Evolutionary conservation across 306 rosid species (phyloP).

Genomic region (Pyrus communis): DNA sequence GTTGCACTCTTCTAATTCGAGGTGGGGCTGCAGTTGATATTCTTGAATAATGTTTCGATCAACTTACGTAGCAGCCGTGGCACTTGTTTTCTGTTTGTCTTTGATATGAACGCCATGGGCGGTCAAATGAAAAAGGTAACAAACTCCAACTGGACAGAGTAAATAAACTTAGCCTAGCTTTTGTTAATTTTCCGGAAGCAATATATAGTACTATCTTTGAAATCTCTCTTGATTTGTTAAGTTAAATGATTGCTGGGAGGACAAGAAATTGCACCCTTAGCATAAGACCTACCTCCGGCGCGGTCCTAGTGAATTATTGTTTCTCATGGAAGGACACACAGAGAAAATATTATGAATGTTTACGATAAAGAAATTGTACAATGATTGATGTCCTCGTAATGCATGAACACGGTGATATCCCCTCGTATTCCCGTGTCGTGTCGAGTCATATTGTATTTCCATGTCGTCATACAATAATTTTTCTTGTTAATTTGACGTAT

Average conservation of each 20-base stretch:
- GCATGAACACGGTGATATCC: no score
- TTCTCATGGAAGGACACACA: not conserved
- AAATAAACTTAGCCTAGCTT: not conserved
- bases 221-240: not conserved
- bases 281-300: not conserved
- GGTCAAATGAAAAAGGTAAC: not conserved
- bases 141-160: not conserved
- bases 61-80: not conserved
- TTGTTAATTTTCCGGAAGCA: not conserved
- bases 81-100: not conserved
- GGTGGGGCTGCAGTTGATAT: constrained; percentile 8
- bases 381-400: no score
- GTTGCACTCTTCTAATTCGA: not conserved
- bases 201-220: not conserved
- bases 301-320: not conserved
- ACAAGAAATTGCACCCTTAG: not conserved
- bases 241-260: not conserved
- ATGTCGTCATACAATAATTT: no score
- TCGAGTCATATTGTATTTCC: no score
- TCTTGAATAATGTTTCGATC: not conserved
- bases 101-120: not conserved
- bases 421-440: no score
- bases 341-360: not conserved
- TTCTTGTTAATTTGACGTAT: no score
- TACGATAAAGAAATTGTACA: not conserved